Conservation (phyloP, 768 basidiomycete species). For the Amanita inopinata region DNA sequence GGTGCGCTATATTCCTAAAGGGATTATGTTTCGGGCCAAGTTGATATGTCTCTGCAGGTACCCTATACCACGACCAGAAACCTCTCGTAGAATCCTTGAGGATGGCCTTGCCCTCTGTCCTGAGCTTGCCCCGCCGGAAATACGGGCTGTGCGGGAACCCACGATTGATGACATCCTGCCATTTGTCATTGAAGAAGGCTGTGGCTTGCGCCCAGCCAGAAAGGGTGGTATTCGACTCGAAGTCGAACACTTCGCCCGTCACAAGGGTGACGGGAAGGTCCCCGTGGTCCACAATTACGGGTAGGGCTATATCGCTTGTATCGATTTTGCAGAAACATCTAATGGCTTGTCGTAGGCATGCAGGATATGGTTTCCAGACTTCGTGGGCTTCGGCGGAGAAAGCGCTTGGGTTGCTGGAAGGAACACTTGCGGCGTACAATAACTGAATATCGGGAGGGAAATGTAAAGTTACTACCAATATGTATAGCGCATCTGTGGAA, state of each 20-base stretch:
- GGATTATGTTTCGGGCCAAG: neutral
- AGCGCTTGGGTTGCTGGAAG: constrained; percentile 33
- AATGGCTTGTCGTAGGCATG: constrained; percentile 27
- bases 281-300: constrained; percentile 60
- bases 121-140: constrained; percentile 46
- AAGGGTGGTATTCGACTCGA: constrained; percentile 58
- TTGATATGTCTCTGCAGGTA: constrained; percentile 32
- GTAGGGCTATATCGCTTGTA: constrained; percentile 25
- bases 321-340: neutral
- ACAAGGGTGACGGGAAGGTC: constrained; percentile 18
- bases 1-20: constrained; percentile 22
- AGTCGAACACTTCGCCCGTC: constrained; percentile 24
- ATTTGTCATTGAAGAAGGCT: constrained; percentile 40
- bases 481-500: too few relatives aligned
- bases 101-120: constrained; percentile 42
- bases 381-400: constrained; percentile 48
- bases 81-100: constrained; percentile 47
- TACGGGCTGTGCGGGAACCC: constrained; percentile 34
- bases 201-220: constrained; percentile 57
- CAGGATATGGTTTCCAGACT: constrained; percentile 46
- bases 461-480: too few relatives aligned
- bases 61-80: constrained; percentile 54
- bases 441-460: constrained; percentile 12
- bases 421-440: constrained; percentile 15
- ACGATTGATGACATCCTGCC: constrained; percentile 39